Conservation (phyloP, 1,139 yeast genomes). For the Pneumocystis murina region DNA sequence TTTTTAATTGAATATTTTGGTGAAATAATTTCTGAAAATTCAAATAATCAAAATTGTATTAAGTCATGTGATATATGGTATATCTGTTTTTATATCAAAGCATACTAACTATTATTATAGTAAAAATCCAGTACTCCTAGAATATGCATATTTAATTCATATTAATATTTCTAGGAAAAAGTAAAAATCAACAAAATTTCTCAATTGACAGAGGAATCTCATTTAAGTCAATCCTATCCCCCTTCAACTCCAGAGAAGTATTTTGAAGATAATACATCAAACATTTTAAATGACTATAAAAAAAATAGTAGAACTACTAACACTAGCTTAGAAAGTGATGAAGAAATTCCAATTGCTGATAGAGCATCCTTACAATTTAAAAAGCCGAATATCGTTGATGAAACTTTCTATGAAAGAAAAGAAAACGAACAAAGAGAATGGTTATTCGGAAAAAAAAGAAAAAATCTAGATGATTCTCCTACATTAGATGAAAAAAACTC, state of each 20-base stretch:
- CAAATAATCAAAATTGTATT: conserved; percentile 18
- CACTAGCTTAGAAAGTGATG: neutral
- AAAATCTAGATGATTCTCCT: neutral
- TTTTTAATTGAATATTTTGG: conserved; percentile 70
- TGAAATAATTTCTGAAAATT: conserved; percentile 27
- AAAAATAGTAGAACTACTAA: neutral
- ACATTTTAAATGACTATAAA: neutral
- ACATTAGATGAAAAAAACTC: neutral
- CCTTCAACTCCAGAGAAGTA: neutral
- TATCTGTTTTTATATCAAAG: neutral
- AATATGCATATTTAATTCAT: neutral
- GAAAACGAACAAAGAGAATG: neutral
- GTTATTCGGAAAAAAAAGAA: neutral
- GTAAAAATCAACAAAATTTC: neutral
- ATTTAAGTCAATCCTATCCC: neutral
- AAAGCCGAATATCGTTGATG: neutral
- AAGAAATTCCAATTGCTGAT: neutral
- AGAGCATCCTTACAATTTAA: neutral
- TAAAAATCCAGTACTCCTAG: neutral
- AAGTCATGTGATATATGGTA: conserved; percentile 24
- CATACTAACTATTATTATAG: neutral
- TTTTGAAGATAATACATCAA: neutral
- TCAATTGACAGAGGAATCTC: neutral
- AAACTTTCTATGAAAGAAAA: neutral
- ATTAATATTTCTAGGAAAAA: neutral